A percentile compares a stretch with the other conserved stretches of the same genome.
phyloP scores from a whole-genome alignment of 1,284 basidiomycete genomes.

The Ustilago hordei region DNA sequence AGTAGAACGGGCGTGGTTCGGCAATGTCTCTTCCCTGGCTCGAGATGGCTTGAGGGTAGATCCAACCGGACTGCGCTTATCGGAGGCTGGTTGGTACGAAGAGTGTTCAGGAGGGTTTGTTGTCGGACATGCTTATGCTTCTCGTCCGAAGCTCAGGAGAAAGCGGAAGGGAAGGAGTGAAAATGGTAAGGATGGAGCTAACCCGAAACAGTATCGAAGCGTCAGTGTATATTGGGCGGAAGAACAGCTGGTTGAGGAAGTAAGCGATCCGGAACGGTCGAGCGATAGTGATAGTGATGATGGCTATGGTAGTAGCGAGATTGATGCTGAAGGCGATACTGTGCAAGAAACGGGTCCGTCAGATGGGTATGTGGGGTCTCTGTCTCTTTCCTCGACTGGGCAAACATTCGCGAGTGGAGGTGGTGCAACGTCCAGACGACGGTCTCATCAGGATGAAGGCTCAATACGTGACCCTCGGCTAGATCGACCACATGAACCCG shows the following conservation, averaged over 20 bases:
- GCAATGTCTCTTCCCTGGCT: slow-evolving; percentile 22
- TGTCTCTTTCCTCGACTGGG: background rate
- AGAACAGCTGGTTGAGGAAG: slow-evolving; percentile 47
- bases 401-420: background rate
- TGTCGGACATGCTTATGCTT: slow-evolving; percentile 44
- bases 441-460: background rate
- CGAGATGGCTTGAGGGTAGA: slow-evolving; percentile 7
- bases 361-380: background rate
- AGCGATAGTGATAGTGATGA: slow-evolving; percentile 12
- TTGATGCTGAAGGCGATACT: background rate
- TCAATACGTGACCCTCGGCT: slow-evolving; percentile 16
- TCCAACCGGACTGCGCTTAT: slow-evolving; percentile 17
- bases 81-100: slow-evolving; percentile 44
- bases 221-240: slow-evolving; percentile 52
- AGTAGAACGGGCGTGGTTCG: slow-evolving; percentile 38
- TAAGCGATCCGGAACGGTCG: slow-evolving; percentile 27
- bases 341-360: background rate
- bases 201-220: slow-evolving; percentile 24
- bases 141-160: slow-evolving; percentile 4
- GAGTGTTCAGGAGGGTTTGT: slow-evolving; percentile 45
- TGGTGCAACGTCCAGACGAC: background rate
- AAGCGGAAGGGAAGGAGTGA: background rate
- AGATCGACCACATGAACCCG: slow-evolving; percentile 31
- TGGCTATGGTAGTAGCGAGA: background rate
- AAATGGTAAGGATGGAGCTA: background rate